Evolutionary conservation across 768 basidiomycete species (phyloP).

Genomic region (Macrolepiota dolichaula): DNA sequence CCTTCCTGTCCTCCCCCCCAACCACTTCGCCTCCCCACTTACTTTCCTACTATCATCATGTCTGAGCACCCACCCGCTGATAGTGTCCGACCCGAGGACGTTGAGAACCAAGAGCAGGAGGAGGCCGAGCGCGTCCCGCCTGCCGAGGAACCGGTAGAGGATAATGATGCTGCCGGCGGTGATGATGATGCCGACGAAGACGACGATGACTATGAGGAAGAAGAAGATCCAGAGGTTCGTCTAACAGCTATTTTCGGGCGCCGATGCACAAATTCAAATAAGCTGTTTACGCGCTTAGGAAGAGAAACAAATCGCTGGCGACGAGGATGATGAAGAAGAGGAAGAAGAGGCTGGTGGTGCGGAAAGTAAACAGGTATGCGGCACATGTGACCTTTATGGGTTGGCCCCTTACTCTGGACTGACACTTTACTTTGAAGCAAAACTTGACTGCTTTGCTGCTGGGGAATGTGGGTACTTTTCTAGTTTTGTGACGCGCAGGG

Average conservation of each 20-base stretch:
- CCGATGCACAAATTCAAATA: neutral
- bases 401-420: neutral
- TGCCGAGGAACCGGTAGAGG: neutral
- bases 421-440: neutral
- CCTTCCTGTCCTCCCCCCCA: neutral
- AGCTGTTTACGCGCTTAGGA: neutral
- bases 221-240: slow-evolving; percentile 7
- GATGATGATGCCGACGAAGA: neutral
- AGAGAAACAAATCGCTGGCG: neutral
- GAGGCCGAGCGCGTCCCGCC: neutral
- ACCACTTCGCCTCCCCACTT: neutral
- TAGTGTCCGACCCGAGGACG: neutral
- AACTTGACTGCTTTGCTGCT: slow-evolving; percentile 6
- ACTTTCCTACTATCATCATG: neutral
- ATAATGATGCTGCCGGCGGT: neutral
- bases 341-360: neutral
- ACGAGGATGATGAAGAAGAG: slow-evolving; percentile 5
- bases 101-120: neutral
- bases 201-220: slow-evolving; percentile 7
- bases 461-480: neutral
- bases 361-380: neutral
- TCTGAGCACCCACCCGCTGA: slow-evolving; percentile 2
- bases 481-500: neutral
- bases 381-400: neutral
- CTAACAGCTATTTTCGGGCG: neutral